Evolutionary conservation across 306 rosid species (phyloP).

Genomic region (Morella rubra): DNA sequence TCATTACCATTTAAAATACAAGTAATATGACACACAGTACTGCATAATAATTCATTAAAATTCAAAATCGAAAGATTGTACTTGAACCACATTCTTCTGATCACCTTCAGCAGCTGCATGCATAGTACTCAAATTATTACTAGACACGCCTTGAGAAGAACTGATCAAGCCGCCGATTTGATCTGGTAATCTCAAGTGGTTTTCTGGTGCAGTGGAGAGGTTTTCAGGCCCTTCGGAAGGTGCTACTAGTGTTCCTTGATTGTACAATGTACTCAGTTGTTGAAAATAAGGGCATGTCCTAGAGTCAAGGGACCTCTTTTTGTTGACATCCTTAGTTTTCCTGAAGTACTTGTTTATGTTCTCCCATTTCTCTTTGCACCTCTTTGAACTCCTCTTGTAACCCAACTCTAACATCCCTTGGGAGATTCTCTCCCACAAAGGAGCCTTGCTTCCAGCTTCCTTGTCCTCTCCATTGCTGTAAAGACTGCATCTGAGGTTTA

Average conservation of each 20-base stretch:
- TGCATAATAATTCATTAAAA: constrained; percentile 34
- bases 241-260: constrained; percentile 44
- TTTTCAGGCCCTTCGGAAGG: constrained; percentile 37
- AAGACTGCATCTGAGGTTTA: constrained; percentile 63
- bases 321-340: constrained; percentile 67
- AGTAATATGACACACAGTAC: constrained; percentile 32
- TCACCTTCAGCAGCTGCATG: constrained; percentile 50
- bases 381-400: constrained; percentile 76
- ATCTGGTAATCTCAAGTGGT: not conserved
- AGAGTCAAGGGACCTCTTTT: constrained; percentile 76
- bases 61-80: constrained; percentile 62
- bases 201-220: constrained; percentile 13
- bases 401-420: constrained; percentile 79
- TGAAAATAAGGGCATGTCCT: constrained; percentile 94
- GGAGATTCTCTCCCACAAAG: constrained; percentile 92
- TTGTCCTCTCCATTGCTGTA: constrained; percentile 37
- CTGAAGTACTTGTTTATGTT: constrained; percentile 89
- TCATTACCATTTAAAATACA: constrained; percentile 10
- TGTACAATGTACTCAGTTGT: constrained; percentile 56
- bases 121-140: constrained; percentile 25
- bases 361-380: constrained; percentile 97
- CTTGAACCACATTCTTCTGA: constrained; percentile 33
- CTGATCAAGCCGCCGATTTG: constrained; percentile 5
- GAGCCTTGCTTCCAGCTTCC: constrained; percentile 41
- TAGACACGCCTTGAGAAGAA: constrained; percentile 38